Percentiles rank a stretch among this genome's conserved stretches.
phyloP scores from a whole-genome alignment of 2,329 filamentous ascomycete genomes.

The Thelonectria discophora region DNA sequence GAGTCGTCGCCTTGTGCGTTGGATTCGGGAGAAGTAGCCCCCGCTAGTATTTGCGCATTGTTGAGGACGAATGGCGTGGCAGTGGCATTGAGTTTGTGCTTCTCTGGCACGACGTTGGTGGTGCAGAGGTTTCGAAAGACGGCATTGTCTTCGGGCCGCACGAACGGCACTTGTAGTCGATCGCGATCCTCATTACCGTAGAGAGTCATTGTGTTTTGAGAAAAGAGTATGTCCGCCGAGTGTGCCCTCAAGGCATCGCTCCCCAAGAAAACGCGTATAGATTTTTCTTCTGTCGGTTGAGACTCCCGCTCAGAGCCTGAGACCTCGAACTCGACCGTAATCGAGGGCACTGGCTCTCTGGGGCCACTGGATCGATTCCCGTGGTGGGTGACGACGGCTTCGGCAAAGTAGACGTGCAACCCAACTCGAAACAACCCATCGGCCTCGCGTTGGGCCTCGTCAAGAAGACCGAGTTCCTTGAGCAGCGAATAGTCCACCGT shows the following conservation, averaged over 20 bases:
- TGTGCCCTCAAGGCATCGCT: constrained; percentile 87
- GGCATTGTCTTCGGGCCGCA: constrained; percentile 87
- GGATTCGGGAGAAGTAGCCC: constrained; percentile 25
- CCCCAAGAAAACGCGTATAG: constrained; percentile 87
- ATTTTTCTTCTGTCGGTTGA: constrained; percentile 55
- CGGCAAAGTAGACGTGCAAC: constrained; percentile 86
- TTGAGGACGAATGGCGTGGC: constrained; percentile 54
- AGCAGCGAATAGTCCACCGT: constrained; percentile 80
- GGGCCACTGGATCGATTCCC: constrained; percentile 78
- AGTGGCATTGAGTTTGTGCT: constrained; percentile 66
- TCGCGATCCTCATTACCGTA: constrained; percentile 82
- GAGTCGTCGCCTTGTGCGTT: constrained; percentile 38
- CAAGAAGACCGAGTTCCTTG: constrained; percentile 74
- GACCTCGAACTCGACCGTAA: constrained; percentile 82
- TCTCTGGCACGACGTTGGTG: constrained; percentile 62
- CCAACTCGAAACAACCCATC: constrained; percentile 75
- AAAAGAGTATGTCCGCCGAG: constrained; percentile 91
- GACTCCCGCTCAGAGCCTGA: constrained; percentile 61
- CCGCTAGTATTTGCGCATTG: constrained; percentile 41
- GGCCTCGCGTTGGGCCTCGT: constrained; percentile 71
- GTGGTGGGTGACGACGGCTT: constrained; percentile 82
- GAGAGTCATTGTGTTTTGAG: constrained; percentile 86
- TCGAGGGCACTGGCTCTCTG: constrained; percentile 75
- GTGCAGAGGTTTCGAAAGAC: constrained; percentile 82
- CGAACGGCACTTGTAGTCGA: constrained; percentile 89